These are phyloP conservation scores for Penicillium digitatum DNA, from an alignment of 2,329 filamentous ascomycete species.

Conservation along the genomic window DNA sequence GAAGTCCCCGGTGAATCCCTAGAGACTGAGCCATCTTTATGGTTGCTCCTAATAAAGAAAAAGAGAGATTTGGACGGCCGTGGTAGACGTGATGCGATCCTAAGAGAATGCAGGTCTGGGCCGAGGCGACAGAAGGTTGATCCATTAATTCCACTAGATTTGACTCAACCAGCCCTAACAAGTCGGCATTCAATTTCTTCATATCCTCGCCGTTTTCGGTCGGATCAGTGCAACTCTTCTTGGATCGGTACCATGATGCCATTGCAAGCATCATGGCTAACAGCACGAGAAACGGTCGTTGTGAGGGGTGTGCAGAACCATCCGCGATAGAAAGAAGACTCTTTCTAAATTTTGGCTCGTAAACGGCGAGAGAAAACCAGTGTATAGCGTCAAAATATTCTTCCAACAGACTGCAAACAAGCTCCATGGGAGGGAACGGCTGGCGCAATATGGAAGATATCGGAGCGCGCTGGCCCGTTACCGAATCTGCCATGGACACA, in stretches of 20 bases:
- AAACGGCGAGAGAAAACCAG: constrained; percentile 46
- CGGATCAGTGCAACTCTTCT: constrained; percentile 18
- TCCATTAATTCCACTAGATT: constrained; percentile 43
- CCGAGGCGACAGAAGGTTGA: constrained; percentile 35
- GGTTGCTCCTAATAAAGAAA: constrained; percentile 38
- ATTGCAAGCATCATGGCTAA: constrained; percentile 39
- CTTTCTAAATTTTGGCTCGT: constrained; percentile 41
- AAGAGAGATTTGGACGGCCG: constrained; percentile 41
- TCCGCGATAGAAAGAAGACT: constrained; percentile 32
- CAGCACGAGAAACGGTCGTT: constrained; percentile 39
- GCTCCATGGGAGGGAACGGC: constrained; percentile 28
- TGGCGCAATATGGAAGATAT: constrained; percentile 29
- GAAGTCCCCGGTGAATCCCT: constrained; percentile 31
- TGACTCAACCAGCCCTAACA: constrained; percentile 28
- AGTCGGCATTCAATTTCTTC: constrained; percentile 14
- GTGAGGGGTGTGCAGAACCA: constrained; percentile 32
- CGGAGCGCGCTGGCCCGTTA: constrained; percentile 20
- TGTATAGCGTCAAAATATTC: constrained; percentile 44
- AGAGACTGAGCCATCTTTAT: constrained; percentile 38
- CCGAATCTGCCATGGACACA: constrained; percentile 5
- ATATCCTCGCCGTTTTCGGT: constrained; percentile 9
- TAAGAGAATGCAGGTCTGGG: constrained; percentile 40
- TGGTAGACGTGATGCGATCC: constrained; percentile 44
- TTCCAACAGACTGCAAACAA: constrained; percentile 36
- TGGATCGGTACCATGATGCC: constrained; percentile 39